Base-by-base conservation (phyloP, 2,329 filamentous ascomycete genomes). In the Ophiostoma pallidulum region DNA sequence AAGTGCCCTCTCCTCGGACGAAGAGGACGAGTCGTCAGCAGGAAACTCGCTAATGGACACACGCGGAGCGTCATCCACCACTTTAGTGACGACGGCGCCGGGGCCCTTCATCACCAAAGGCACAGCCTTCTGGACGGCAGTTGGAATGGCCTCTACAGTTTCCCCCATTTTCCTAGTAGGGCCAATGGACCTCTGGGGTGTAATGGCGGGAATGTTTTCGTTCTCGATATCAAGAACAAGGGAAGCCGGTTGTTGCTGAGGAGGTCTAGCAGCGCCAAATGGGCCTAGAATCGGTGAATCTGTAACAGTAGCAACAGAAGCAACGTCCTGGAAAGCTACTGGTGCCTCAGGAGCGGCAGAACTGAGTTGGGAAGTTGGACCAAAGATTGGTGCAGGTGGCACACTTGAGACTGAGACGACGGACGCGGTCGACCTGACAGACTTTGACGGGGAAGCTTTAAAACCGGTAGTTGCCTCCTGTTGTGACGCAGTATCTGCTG, bases 1-100 rank as follows among this genome's bases (percentile, higher is more conserved):
- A 8, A 36, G 20, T 1, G 41, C 2, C 32, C 28, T 44, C 8
- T 44, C 41, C n/a, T 36, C 22, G 13, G 22, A 44, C 4, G 32
- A 16, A n/a, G 41, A 24, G 14, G 29, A 43, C 12, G 38, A 22
- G 3, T 38, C 43, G 18, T 45, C 33, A 4, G 32, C 33, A 3
- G 43, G 24, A 14, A 45, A 37, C 36, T 46, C 36, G 29, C 36
- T 46, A 13, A 40, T 28, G 7, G 29, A 26, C 18, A 46, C 36
- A 12, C 4, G 5, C 24, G 24, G 24, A 19, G 33, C 8, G 33
- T n/a, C 16, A n/a, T 36, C 9, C 4, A 3, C 28, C n/a, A 20
- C 36, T 28, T 46, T 46, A 19, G 20, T 19, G 10, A 12, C 18
- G 1, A 18, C 35, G 1, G 24, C 18, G 18, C 32, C 24, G 2